phyloP scores from a whole-genome alignment of 768 basidiomycete species.

The Trametes sanguinea region DNA sequence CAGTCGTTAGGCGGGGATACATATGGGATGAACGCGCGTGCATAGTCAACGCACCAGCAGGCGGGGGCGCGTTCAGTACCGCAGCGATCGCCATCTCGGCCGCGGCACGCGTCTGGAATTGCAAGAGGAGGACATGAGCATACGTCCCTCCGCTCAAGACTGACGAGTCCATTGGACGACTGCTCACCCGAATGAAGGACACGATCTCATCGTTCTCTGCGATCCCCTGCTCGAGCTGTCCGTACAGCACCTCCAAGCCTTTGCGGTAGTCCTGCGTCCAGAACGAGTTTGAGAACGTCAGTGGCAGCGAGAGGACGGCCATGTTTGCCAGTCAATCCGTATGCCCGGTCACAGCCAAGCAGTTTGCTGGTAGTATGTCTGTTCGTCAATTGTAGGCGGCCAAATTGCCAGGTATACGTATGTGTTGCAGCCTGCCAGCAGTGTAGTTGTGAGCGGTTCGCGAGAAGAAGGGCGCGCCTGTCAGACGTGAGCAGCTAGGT shows the following conservation, averaged over 20 bases:
- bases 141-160: not conserved
- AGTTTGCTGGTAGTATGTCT: not conserved
- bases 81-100: constrained; percentile 69
- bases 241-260: constrained; percentile 78
- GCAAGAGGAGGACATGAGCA: not conserved
- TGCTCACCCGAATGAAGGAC: constrained; percentile 77
- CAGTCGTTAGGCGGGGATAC: not conserved
- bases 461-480: not conserved
- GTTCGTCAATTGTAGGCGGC: not conserved
- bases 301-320: constrained; percentile 89
- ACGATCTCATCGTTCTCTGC: constrained; percentile 84
- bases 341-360: not conserved
- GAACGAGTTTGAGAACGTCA: constrained; percentile 89
- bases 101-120: constrained; percentile 62
- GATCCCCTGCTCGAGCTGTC: constrained; percentile 79
- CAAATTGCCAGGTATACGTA: not conserved
- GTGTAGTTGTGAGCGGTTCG: too few species aligned
- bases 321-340: constrained; percentile 39
- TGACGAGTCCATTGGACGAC: not conserved
- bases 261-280: constrained; percentile 90
- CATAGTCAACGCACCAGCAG: constrained; percentile 43
- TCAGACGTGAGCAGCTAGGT: not conserved
- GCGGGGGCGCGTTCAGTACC: constrained; percentile 52
- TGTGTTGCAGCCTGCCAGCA: not conserved
- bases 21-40: not conserved